These are phyloP conservation scores for Chalciporus piperatoides DNA, from an alignment of 1,284 basidiomycete species.

Conservation along the genomic window DNA sequence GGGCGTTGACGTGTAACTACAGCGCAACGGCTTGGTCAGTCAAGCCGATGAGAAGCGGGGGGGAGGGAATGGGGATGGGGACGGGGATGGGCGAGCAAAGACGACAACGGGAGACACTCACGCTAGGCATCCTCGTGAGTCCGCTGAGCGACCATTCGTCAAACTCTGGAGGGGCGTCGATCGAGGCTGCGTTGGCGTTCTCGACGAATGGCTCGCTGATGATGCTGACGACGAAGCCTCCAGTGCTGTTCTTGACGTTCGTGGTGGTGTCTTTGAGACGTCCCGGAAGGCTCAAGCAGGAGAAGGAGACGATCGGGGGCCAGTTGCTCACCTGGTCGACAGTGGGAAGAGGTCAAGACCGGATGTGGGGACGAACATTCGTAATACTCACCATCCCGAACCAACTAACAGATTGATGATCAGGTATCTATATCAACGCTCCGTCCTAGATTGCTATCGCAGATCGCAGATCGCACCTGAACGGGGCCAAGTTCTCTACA, in stretches of 20 bases:
- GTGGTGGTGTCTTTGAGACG: conserved; percentile 19
- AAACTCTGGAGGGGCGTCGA: conserved; percentile 55
- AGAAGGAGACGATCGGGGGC: not conserved
- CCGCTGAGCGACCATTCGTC: conserved; percentile 68
- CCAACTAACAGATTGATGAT: not conserved
- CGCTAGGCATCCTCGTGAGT: conserved; percentile 55
- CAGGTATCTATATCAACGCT: not conserved
- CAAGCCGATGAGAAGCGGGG: not conserved
- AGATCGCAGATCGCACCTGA: conserved; percentile 39
- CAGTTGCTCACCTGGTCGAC: not conserved
- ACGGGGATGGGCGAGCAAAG: not conserved
- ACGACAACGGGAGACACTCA: conserved; percentile 22
- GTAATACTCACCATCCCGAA: not conserved
- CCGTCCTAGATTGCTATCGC: too few relatives aligned
- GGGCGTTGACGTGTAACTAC: conserved; percentile 53
- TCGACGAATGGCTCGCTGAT: conserved; percentile 69
- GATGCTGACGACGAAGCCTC: conserved; percentile 65
- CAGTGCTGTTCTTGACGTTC: conserved; percentile 53
- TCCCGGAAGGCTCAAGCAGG: not conserved
- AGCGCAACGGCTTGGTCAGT: not conserved
- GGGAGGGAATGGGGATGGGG: not conserved
- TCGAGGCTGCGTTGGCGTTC: conserved; percentile 57
- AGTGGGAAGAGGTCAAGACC: not conserved
- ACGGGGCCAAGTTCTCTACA: conserved; percentile 53
- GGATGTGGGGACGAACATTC: too few relatives aligned